Conservation (phyloP, 495 filamentous ascomycete genomes). For the Endocarpon pusillum region DNA sequence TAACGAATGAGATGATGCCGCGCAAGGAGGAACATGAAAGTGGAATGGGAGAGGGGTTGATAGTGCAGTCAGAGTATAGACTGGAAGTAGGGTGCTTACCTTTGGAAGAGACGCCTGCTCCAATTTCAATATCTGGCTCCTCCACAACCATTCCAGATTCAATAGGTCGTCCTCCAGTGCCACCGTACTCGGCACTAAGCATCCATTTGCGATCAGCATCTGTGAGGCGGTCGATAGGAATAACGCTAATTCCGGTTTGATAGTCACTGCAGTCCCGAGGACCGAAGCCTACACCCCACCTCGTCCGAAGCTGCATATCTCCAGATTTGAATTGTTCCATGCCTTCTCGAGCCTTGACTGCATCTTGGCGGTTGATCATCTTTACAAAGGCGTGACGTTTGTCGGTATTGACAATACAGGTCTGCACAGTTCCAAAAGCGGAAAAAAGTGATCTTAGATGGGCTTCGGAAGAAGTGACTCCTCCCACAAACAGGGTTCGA, state of each 20-base stretch:
- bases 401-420: slow-evolving; percentile 92
- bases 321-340: slow-evolving; percentile 67
- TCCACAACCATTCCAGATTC: slow-evolving; percentile 78
- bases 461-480: slow-evolving; percentile 70
- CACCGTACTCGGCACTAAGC: slow-evolving; percentile 82
- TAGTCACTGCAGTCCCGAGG: slow-evolving; percentile 97
- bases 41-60: neutral
- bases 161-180: slow-evolving; percentile 69
- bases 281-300: slow-evolving; percentile 96
- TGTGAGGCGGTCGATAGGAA: slow-evolving; percentile 79
- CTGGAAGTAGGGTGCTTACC: slow-evolving; percentile 17
- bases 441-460: slow-evolving; percentile 65
- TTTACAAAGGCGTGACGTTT: slow-evolving; percentile 98
- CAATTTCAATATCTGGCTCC: slow-evolving; percentile 97
- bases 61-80: neutral
- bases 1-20: slow-evolving; percentile 1
- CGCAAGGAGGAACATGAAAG: no score
- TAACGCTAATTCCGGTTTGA: slow-evolving; percentile 76
- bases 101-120: slow-evolving; percentile 91
- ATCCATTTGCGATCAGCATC: slow-evolving; percentile 97
- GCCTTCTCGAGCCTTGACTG: slow-evolving; percentile 65
- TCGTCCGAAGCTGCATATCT: slow-evolving; percentile 68
- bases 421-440: slow-evolving; percentile 74
- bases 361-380: slow-evolving; percentile 79
- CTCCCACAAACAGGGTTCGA: slow-evolving; percentile 88